These are phyloP conservation scores for Anthracocystis walkeri DNA, from an alignment of 1,284 basidiomycete species.

Conservation along the genomic window DNA sequence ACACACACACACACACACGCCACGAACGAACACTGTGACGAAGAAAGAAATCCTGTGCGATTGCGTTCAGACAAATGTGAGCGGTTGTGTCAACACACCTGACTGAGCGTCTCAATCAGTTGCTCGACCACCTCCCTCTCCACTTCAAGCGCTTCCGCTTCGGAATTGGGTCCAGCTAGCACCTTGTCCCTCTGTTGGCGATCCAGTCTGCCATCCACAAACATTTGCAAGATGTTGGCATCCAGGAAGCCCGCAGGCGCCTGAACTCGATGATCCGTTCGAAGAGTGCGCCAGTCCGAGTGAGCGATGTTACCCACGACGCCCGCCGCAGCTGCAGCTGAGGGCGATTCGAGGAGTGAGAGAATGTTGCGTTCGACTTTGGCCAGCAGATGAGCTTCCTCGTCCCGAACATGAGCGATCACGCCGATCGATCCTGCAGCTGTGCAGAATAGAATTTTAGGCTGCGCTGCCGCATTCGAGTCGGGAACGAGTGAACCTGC, in stretches of 20 bases:
- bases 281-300: constrained; percentile 61
- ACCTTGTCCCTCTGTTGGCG: constrained; percentile 24
- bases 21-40: background rate
- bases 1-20: background rate
- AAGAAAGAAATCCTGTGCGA: background rate
- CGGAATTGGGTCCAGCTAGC: constrained; percentile 21
- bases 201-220: constrained; percentile 37
- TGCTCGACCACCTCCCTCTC: constrained; percentile 35
- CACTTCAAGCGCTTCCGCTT: constrained; percentile 23
- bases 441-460: constrained; percentile 55
- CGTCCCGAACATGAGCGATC: constrained; percentile 39
- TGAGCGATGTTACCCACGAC: constrained; percentile 47
- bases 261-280: constrained; percentile 65
- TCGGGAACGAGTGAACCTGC: constrained; percentile 29
- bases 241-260: constrained; percentile 57
- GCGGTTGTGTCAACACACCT: constrained; percentile 13
- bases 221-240: constrained; percentile 54
- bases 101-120: constrained; percentile 30
- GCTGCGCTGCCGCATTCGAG: constrained; percentile 13
- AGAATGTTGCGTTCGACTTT: constrained; percentile 58
- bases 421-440: constrained; percentile 62
- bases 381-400: constrained; percentile 28
- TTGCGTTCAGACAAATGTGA: background rate
- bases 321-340: constrained; percentile 12
- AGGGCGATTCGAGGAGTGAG: constrained; percentile 22